Conservation (phyloP, 2,329 filamentous ascomycete species). For the Fusarium sp. region DNA sequence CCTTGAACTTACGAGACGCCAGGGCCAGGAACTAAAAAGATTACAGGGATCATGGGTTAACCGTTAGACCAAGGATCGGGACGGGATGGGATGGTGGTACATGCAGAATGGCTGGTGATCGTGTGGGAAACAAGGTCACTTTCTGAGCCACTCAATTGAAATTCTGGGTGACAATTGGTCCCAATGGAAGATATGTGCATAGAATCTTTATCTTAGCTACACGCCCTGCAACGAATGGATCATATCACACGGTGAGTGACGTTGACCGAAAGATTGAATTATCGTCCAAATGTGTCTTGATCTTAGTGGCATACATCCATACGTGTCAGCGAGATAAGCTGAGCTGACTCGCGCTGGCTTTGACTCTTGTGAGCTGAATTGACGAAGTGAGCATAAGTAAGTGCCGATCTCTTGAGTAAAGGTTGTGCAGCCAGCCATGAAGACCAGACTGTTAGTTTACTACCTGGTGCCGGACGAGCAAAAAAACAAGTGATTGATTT, state of each 20-base stretch:
- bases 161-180: background rate
- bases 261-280: conserved; percentile 25
- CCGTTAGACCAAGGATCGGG: conserved; percentile 32
- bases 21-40: background rate
- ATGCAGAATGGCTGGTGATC: conserved; percentile 6
- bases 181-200: background rate
- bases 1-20: conserved; percentile 19
- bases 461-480: background rate
- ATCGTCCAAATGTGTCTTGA: background rate
- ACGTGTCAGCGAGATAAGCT: conserved; percentile 37
- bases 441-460: background rate
- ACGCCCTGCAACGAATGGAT: conserved; percentile 5
- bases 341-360: conserved; percentile 37
- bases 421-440: conserved; percentile 2
- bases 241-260: conserved; percentile 4
- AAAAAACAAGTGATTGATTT: conserved; percentile 1
- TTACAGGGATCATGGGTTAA: conserved; percentile 16
- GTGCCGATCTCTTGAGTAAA: background rate
- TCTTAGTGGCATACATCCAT: background rate
- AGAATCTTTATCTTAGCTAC: background rate
- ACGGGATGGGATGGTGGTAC: conserved; percentile 33
- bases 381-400: background rate
- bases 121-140: background rate
- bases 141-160: background rate
- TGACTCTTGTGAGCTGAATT: conserved; percentile 26